Conservation (phyloP, 2,329 filamentous ascomycete genomes). For the Colletotrichum sp. region DNA sequence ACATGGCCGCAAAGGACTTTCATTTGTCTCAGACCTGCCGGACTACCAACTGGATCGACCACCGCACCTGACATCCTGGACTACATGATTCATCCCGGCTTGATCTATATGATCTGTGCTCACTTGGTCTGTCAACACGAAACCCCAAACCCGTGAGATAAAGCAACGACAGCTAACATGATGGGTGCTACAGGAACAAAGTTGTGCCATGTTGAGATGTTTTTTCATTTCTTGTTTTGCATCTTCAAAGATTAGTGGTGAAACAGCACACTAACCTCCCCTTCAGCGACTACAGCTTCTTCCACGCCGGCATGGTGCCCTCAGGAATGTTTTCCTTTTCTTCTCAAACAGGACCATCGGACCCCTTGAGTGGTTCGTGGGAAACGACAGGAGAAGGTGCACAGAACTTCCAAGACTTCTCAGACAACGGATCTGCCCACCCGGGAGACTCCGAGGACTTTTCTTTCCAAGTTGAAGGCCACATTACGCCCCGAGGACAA, state of each 20-base stretch:
- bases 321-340: constrained; percentile 62
- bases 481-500: constrained; percentile 58
- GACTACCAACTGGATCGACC: neutral
- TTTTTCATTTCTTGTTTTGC: constrained; percentile 33
- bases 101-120: constrained; percentile 12
- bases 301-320: constrained; percentile 55
- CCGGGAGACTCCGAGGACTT: constrained; percentile 60
- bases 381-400: constrained; percentile 61
- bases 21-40: neutral
- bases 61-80: neutral
- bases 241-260: constrained; percentile 40
- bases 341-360: constrained; percentile 65
- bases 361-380: constrained; percentile 62
- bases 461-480: constrained; percentile 52
- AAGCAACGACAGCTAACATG: constrained; percentile 37
- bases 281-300: constrained; percentile 62
- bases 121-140: constrained; percentile 40
- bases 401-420: constrained; percentile 64
- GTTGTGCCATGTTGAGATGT: constrained; percentile 52
- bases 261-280: constrained; percentile 61
- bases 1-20: neutral
- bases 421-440: constrained; percentile 54
- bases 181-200: constrained; percentile 53
- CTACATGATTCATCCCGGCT: neutral
- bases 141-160: constrained; percentile 19